Base-by-base conservation (phyloP, 257 asterid species). In the Jacaranda mimosifolia region DNA sequence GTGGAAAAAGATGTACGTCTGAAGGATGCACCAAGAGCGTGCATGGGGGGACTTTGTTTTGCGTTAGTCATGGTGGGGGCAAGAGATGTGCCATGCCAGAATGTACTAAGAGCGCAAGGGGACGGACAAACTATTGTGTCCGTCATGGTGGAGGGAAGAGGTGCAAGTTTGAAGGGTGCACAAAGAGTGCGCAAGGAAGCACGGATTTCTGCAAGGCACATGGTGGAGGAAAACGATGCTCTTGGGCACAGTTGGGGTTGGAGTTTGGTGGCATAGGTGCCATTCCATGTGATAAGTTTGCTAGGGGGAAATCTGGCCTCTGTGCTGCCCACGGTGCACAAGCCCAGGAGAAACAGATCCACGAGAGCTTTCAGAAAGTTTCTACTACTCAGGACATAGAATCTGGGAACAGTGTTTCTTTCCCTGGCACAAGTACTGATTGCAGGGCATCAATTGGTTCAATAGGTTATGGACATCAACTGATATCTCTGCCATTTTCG, bases 131-230 rank as follows among this genome's bases (percentile, higher is more conserved):
- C 58, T 86, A 80, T 36, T 90, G 96, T 40, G 91, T 90, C 46
- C 87, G 91, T 1, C 96, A 90, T 67, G 96, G 96, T 26, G 96
- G 96, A n/a, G 96, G 92, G 19, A 90, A 86, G 69, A 86, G 96
- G 85, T 90, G 96, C 77, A 73, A 63, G 56, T 70, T 79, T 60
- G 90, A 83, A 59, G 89, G 85, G 26, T 90, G 95, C 77, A 72
- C 82, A 2, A 87, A 86, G 78, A 90, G 95, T 79, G 92, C 95
- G 8, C 94, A 89, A 68, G 92, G 94, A 46, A 86, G 91, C 77
- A 89, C 94, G 0, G 87, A 86, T 78, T 87, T 79, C 38, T 89
- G 94, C 79, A 86, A 87, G 84, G 89, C 89, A 1, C 92, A 87
- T 42, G 91, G 92, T 39, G 91, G 91, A 65, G 96, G 96, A 11